Evolutionary conservation across 2,329 filamentous ascomycete genomes (phyloP), one percentile per base, ranked within the genome.

Genomic region (Fusarium piperis): DNA sequence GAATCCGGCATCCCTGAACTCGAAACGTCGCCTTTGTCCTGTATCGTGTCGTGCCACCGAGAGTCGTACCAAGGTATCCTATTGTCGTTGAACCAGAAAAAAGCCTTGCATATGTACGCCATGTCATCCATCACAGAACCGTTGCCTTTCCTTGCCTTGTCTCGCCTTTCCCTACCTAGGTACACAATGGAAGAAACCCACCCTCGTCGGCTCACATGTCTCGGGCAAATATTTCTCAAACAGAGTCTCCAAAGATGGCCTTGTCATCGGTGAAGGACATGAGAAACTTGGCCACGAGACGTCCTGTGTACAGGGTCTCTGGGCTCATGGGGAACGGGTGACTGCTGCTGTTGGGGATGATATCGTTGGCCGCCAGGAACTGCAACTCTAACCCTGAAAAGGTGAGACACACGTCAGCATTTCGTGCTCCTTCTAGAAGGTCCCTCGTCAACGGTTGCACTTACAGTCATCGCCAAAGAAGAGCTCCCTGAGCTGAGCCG

Each of bases 181-280:
- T 51, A 48, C 28, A 48, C 44, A 48, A 48, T 48, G 16, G 4
- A 48, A 20, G 38, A 57, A 46, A 59, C 44, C 58, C 56, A 44
- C 38, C 59, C 58, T 58, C 33, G 26, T 35, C 62, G 62, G 53
- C 48, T 61, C 36, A 30, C 44, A 67, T 74, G 71, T 72, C 73
- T 75, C 73, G 61, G 59, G 62, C 65, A 61, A 60, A 74, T 59
- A 36, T 36, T 28, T 41, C 26, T 71, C 51, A 74, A 51, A 55
- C 60, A 62, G 58, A 57, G 41, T 77, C 76, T 18, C 79, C 85
- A 66, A 87, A 86, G 18, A 88, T 83, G 64, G 82, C 81, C 72
- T 81, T 83, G 73, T 87, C 85, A 65, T 87, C 81, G 3, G 80
- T 81, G 72, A 90, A 90, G 0, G 87, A 89, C 23, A 89, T 79